Evolutionary conservation across 2,329 filamentous ascomycete species (phyloP).

Genomic region (Fusarium setosum): DNA sequence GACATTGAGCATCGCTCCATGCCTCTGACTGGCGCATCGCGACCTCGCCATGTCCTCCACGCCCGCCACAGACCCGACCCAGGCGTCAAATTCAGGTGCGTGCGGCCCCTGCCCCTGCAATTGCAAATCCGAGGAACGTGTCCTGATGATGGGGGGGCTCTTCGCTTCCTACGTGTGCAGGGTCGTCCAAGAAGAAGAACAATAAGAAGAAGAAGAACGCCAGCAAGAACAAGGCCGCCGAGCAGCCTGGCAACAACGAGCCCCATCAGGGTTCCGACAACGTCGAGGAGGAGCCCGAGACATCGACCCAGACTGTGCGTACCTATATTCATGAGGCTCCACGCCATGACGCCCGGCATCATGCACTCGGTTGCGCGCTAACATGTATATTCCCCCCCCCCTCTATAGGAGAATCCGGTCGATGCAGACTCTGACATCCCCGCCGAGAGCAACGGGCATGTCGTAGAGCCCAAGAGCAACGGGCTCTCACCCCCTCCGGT

Average conservation of each 20-base stretch:
- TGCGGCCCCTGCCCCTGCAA: conserved; percentile 40
- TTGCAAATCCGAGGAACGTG: conserved; percentile 43
- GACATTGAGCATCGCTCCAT: conserved; percentile 28
- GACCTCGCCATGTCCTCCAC: conserved; percentile 54
- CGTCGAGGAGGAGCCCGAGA: conserved; percentile 58
- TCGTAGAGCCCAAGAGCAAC: conserved; percentile 50
- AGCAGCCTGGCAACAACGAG: conserved; percentile 49
- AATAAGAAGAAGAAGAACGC: conserved; percentile 70
- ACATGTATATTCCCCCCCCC: conserved; percentile 28
- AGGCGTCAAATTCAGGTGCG: conserved; percentile 51
- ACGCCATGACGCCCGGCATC: conserved; percentile 18
- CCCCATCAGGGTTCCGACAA: conserved; percentile 51
- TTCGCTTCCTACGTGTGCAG: conserved; percentile 36
- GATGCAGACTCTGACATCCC: conserved; percentile 35
- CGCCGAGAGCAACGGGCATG: conserved; percentile 54
- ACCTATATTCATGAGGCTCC: conserved; percentile 1
- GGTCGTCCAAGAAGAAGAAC: conserved; percentile 66
- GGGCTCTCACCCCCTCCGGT: conserved; percentile 46
- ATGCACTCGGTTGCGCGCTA: conserved; percentile 30
- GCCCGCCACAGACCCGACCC: conserved; percentile 48
- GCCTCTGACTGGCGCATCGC: conserved; percentile 34
- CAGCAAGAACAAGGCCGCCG: conserved; percentile 57
- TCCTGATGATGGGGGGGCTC: conserved; percentile 44
- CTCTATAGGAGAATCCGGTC: conserved; percentile 45
- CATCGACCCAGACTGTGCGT: conserved; percentile 49